A percentile compares a stretch with the other conserved stretches of the same genome.
phyloP scores from a whole-genome alignment of 352 stramenopile genomes.

The Phytopythium chamaehyphon region DNA sequence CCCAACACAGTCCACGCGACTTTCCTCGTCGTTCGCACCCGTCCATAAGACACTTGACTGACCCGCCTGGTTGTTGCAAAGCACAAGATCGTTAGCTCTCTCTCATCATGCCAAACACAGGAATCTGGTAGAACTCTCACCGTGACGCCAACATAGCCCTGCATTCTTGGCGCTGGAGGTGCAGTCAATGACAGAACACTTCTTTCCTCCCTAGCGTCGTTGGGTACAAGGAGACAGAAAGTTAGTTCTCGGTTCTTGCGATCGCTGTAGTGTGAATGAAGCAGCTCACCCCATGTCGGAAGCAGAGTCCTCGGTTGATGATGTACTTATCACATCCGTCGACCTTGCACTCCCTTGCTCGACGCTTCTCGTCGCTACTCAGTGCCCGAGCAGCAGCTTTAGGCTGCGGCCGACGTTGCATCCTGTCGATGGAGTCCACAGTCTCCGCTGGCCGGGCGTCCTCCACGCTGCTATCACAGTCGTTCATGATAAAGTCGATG shows the following conservation, averaged over 20 bases:
- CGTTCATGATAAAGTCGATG: not conserved
- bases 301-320: constrained; percentile 43
- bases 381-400: not conserved
- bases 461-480: not conserved
- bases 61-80: constrained; percentile 12
- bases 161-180: constrained; percentile 23
- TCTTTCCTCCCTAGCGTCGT: constrained; percentile 31
- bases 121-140: not conserved
- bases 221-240: not conserved
- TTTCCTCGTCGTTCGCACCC: constrained; percentile 35
- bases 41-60: constrained; percentile 26
- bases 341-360: constrained; percentile 26
- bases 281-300: constrained; percentile 33
- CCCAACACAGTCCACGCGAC: constrained; percentile 38
- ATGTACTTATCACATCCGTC: constrained; percentile 41
- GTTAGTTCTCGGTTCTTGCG: too few relatives aligned
- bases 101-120: too few relatives aligned
- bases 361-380: constrained; percentile 25
- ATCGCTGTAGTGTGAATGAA: not conserved
- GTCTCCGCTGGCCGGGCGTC: not conserved
- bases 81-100: too few relatives aligned
- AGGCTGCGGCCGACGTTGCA: too few relatives aligned
- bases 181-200: constrained; percentile 25
- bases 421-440: too few relatives aligned
- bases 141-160: constrained; percentile 21